Percentiles rank a stretch among this genome's conserved stretches.
These are phyloP conservation scores for Didymella segeticola DNA, from an alignment of 2,329 filamentous ascomycete genomes.

Conservation along the genomic window DNA sequence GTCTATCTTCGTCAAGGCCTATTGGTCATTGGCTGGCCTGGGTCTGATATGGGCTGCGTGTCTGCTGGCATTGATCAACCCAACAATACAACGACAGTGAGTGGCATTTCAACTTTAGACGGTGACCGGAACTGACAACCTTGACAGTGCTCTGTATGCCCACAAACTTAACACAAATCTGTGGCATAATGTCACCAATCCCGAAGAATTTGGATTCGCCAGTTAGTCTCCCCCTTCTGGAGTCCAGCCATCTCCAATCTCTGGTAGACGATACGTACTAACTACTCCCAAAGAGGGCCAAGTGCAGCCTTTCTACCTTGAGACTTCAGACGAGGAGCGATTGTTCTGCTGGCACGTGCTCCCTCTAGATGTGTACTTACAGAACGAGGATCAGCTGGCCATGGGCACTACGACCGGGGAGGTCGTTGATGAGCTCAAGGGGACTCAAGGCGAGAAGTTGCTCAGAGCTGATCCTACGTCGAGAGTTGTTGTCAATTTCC, in stretches of 20 bases:
- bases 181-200: slow-evolving; percentile 75
- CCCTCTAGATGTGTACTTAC: slow-evolving; percentile 76
- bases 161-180: slow-evolving; percentile 77
- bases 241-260: not conserved
- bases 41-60: slow-evolving; percentile 71
- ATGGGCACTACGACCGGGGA: slow-evolving; percentile 46
- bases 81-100: slow-evolving; percentile 81
- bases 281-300: slow-evolving; percentile 70
- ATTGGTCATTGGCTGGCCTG: slow-evolving; percentile 54
- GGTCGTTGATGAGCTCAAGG: slow-evolving; percentile 53
- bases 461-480: slow-evolving; percentile 59
- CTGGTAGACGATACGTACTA: not conserved
- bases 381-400: slow-evolving; percentile 69
- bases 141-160: slow-evolving; percentile 76
- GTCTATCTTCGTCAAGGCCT: slow-evolving; percentile 44
- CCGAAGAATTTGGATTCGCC: slow-evolving; percentile 85
- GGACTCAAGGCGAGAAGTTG: slow-evolving; percentile 58
- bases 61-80: slow-evolving; percentile 69
- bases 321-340: slow-evolving; percentile 75
- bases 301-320: slow-evolving; percentile 82
- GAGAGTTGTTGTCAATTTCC: slow-evolving; percentile 65
- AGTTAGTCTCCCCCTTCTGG: slow-evolving; percentile 57
- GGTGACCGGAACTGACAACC: not conserved
- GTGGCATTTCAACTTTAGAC: slow-evolving; percentile 35
- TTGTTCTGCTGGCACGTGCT: slow-evolving; percentile 92